Conservation (phyloP, 768 basidiomycete species). For the Boletus rubescentipes region DNA sequence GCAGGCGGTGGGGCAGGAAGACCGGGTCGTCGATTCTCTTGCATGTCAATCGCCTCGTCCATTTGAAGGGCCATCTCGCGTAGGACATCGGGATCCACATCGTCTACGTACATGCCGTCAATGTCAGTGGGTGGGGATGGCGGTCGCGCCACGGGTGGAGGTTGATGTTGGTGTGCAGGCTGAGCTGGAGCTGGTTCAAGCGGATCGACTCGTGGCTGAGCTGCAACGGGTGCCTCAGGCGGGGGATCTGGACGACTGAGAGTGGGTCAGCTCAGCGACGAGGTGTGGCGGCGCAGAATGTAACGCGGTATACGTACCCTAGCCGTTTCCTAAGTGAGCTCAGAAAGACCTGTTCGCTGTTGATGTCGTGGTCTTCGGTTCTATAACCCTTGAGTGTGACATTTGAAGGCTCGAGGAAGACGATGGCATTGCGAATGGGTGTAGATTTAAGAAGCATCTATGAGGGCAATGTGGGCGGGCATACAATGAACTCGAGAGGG, state of each 20-base stretch:
- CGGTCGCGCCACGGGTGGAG: constrained; percentile 1
- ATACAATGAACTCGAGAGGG: not conserved
- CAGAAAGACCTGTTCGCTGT: constrained; percentile 60
- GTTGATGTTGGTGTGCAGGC: constrained; percentile 13
- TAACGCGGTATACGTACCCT: constrained; percentile 52
- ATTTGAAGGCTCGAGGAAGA: constrained; percentile 72
- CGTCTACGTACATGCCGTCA: constrained; percentile 27
- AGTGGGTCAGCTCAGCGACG: not conserved
- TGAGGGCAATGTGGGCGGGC: not conserved
- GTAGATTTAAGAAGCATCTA: constrained; percentile 74
- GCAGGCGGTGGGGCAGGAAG: not conserved
- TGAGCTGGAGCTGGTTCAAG: constrained; percentile 19
- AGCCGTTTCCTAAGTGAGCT: constrained; percentile 59
- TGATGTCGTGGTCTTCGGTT: constrained; percentile 61
- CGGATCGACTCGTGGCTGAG: constrained; percentile 10
- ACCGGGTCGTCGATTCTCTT: not conserved
- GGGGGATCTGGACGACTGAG: constrained; percentile 28
- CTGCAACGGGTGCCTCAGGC: constrained; percentile 8
- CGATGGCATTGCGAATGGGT: constrained; percentile 64
- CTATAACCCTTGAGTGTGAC: constrained; percentile 59
- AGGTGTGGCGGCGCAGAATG: not conserved
- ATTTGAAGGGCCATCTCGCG: constrained; percentile 22
- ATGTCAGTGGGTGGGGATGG: constrained; percentile 14
- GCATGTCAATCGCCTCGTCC: constrained; percentile 13
- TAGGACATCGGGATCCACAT: constrained; percentile 30